These are phyloP conservation scores for Coniochaeta sp. DNA, from an alignment of 2,329 filamentous ascomycete species.

Conservation along the genomic window DNA sequence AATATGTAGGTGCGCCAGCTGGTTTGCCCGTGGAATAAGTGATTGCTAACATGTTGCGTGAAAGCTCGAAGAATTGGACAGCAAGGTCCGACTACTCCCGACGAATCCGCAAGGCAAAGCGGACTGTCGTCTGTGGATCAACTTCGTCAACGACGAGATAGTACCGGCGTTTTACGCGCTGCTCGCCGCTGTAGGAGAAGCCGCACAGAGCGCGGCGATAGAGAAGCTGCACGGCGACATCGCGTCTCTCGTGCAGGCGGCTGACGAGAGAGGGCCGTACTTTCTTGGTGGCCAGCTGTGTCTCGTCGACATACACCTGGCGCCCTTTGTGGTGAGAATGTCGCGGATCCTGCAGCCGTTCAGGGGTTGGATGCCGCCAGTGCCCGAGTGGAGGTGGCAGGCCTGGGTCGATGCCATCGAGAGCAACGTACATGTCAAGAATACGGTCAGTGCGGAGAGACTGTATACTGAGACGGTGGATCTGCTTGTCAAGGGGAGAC, in stretches of 20 bases:
- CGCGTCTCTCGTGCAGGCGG: constrained; percentile 37
- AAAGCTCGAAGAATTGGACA: constrained; percentile 66
- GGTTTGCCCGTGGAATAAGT: not conserved
- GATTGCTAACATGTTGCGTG: constrained; percentile 5
- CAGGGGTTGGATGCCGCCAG: constrained; percentile 57
- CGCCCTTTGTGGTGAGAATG: constrained; percentile 66
- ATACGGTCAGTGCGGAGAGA: constrained; percentile 57
- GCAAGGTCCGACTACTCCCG: constrained; percentile 56
- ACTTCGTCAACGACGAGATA: constrained; percentile 73
- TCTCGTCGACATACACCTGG: constrained; percentile 68
- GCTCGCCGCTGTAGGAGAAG: constrained; percentile 55
- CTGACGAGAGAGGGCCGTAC: constrained; percentile 24
- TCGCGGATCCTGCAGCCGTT: constrained; percentile 58
- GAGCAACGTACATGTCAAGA: constrained; percentile 50
- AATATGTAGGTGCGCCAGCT: constrained; percentile 56
- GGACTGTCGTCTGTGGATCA: constrained; percentile 70
- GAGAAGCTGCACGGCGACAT: constrained; percentile 61
- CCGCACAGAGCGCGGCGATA: constrained; percentile 51
- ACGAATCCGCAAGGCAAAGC: constrained; percentile 59
- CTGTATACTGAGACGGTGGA: constrained; percentile 49
- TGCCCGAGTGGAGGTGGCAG: constrained; percentile 57
- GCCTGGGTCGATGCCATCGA: constrained; percentile 67
- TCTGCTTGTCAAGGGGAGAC: constrained; percentile 29
- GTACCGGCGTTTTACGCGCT: constrained; percentile 71
- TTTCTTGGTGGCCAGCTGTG: constrained; percentile 48